phyloP scores from a whole-genome alignment of 352 stramenopile species.

The Globisporangium cylindrosporum region DNA sequence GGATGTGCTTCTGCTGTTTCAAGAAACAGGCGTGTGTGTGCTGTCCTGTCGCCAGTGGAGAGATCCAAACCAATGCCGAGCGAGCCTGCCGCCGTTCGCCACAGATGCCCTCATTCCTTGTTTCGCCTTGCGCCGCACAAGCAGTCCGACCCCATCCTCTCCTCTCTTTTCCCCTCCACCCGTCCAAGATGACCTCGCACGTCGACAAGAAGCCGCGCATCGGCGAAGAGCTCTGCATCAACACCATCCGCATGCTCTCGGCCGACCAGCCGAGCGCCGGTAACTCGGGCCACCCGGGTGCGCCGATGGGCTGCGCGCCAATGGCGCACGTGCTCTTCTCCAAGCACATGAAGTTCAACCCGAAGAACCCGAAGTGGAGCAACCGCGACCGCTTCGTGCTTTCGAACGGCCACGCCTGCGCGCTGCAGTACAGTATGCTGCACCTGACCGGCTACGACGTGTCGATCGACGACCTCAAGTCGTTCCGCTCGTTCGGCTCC shows the following conservation, averaged over 20 bases:
- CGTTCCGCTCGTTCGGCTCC: constrained; percentile 95
- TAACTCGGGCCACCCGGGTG: constrained; percentile 97
- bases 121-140: constrained; percentile 41
- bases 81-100: not conserved
- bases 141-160: constrained; percentile 10
- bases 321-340: constrained; percentile 98
- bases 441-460: constrained; percentile 96
- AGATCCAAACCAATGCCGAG: constrained; percentile 3
- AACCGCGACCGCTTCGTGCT: constrained; percentile 99
- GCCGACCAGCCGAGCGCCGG: constrained; percentile 97
- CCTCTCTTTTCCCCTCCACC: constrained; percentile 2
- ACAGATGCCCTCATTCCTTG: constrained; percentile 30
- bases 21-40: not conserved
- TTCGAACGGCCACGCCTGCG: constrained; percentile 98
- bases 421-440: constrained; percentile 99
- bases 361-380: constrained; percentile 86
- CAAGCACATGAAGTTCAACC: constrained; percentile 89
- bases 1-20: not conserved
- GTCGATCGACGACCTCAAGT: constrained; percentile 96
- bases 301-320: constrained; percentile 98
- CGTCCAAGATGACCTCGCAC: constrained; percentile 58
- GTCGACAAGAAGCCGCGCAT: constrained; percentile 82
- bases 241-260: constrained; percentile 96
- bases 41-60: not conserved
- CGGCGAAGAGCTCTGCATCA: constrained; percentile 92